phyloP scores from a whole-genome alignment of 441 rosid genomes.

The Pelargonium citronellum region DNA sequence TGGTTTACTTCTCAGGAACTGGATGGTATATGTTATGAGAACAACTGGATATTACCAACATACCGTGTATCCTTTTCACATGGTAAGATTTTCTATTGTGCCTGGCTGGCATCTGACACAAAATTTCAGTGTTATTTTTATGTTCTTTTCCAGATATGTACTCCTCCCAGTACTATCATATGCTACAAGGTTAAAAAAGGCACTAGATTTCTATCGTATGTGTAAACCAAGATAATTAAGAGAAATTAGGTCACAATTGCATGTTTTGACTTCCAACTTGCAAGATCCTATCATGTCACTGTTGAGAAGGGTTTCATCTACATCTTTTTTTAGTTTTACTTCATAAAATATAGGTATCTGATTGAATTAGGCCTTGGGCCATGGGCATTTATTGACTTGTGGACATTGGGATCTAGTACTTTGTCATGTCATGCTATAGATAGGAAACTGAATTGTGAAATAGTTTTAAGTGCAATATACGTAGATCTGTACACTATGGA shows the following conservation, averaged over 20 bases:
- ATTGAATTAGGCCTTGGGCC: neutral
- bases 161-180: neutral
- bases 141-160: constrained; percentile 5
- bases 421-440: neutral
- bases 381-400: neutral
- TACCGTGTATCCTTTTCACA: constrained; percentile 39
- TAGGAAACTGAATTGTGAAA: neutral
- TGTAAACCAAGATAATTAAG: neutral
- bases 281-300: neutral
- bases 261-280: neutral
- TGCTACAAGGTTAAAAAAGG: neutral
- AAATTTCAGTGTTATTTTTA: neutral
- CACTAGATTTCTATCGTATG: neutral
- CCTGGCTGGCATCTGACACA: neutral
- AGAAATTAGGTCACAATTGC: neutral
- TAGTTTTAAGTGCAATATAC: neutral
- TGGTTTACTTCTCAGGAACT: constrained; percentile 46
- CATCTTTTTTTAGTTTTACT: neutral
- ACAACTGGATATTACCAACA: constrained; percentile 61
- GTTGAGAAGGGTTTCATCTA: neutral
- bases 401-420: neutral
- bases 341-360: neutral
- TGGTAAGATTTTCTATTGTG: constrained; percentile 37
- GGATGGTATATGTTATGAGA: constrained; percentile 48
- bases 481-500: neutral